Evolutionary conservation across 306 rosid species (phyloP), one percentile per base, ranked within the genome.

Genomic region (Carpinus fangiana): DNA sequence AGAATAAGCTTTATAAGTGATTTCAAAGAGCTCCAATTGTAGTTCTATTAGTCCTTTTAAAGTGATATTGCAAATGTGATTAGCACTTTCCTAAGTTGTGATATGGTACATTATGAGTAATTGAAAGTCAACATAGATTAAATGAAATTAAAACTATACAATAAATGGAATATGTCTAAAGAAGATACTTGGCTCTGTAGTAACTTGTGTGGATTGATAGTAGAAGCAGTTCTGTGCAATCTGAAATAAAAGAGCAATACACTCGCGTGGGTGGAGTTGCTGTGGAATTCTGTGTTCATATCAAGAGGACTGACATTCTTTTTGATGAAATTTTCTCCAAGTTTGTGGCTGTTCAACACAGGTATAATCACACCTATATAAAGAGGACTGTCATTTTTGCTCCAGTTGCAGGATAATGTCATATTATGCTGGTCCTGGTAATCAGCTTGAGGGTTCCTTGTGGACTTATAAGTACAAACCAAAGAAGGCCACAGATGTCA

Each of bases 221-320:
- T 79, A 80, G 79, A 84, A 85, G 76, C 82, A 80, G 80, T 90
- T 86, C 90, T 53, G 89, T 90, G 83, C 90, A 87, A 79, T 78
- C 86, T 77, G 97, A 92, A 82, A 91, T 95, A 83, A 95, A 93
- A 87, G 99, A 91, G 88, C 99, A 95, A 80, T 93, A 90, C 76
- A 83, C 88, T 43, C 96, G 96, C 55, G 99, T 93, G 77, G 99
- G 98, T 86, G 99, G 99, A 77, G 99, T 95, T 77, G 98, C 99
- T 43, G 99, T 95, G 82, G 99, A 95, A 83, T 95, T 95, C 73
- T 95, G 99, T 82, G 95, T 94, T 74, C 99, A 95, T 83, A 87
- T 93, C 90, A 93, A 90, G 86, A 90, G 96, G 86, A 86, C 93
- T 45, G 98, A 95, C 80, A 86, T 95, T 71, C 96, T 95, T 86